Evolutionary conservation across 352 stramenopile species (phyloP).

Genomic region (Globisporangium cederbergense): DNA sequence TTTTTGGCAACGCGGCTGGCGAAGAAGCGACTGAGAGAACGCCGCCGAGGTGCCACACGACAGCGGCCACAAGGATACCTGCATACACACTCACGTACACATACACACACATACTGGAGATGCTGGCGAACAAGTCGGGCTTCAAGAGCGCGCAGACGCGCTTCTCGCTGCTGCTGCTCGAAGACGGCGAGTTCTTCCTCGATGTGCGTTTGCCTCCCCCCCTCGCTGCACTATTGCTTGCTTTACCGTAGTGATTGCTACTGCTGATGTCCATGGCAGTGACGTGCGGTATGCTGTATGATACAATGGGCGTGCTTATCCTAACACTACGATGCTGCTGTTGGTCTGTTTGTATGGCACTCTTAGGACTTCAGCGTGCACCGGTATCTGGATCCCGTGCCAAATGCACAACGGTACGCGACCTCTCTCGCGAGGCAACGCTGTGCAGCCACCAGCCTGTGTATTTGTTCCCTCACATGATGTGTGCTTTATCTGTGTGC

Average conservation of each 20-base stretch:
- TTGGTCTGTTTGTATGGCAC: background rate
- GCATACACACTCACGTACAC: background rate
- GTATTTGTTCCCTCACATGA: background rate
- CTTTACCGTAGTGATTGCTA: background rate
- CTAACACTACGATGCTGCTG: constrained; percentile 5
- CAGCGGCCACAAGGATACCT: background rate
- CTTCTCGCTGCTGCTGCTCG: constrained; percentile 92
- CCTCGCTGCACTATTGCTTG: background rate
- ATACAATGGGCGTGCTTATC: background rate
- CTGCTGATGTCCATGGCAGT: background rate
- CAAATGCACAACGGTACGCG: constrained; percentile 44
- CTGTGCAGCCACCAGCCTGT: background rate
- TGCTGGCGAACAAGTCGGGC: constrained; percentile 20
- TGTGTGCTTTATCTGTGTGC: background rate
- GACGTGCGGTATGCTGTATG: background rate
- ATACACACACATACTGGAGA: constrained; percentile 3
- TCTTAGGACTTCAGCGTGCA: constrained; percentile 83
- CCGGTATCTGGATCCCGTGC: constrained; percentile 60
- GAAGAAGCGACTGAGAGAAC: background rate
- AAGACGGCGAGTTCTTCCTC: constrained; percentile 94
- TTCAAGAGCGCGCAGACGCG: constrained; percentile 36
- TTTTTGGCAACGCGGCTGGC: background rate
- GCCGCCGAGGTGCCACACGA: background rate
- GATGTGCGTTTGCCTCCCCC: constrained; percentile 47
- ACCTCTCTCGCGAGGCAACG: background rate